Percentiles rank a stretch among this genome's conserved stretches.
phyloP scores from a whole-genome alignment of 257 asterid species.

The Penstemon eatonii region DNA sequence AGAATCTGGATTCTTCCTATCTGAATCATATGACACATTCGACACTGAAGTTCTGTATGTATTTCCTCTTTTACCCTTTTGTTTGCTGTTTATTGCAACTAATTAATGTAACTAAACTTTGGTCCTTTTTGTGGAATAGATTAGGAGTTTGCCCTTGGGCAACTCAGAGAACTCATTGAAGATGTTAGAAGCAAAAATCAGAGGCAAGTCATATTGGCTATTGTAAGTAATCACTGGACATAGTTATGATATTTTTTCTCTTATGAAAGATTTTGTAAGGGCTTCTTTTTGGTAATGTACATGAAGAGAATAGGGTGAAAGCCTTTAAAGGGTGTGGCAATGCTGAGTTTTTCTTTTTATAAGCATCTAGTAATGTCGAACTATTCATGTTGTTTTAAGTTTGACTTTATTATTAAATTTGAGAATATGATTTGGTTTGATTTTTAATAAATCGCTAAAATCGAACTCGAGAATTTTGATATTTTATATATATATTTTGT shows the following conservation, averaged over 20 bases:
- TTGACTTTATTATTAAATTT: background rate
- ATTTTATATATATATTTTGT: too few species aligned
- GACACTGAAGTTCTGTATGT: slow-evolving; percentile 24
- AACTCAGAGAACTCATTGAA: slow-evolving; percentile 17
- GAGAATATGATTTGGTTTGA: background rate
- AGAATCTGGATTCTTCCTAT: slow-evolving; percentile 27
- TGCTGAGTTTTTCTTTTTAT: background rate
- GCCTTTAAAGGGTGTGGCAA: background rate
- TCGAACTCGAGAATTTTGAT: too few species aligned
- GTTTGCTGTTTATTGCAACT: background rate
- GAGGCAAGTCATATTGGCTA: slow-evolving; percentile 56
- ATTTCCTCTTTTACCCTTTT: slow-evolving; percentile 3
- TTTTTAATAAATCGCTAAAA: background rate
- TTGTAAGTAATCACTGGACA: slow-evolving; percentile 24
- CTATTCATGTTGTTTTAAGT: background rate
- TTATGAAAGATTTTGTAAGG: background rate
- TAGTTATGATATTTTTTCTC: slow-evolving; percentile 10
- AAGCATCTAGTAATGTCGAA: background rate
- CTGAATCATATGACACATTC: slow-evolving; percentile 25
- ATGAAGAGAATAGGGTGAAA: background rate
- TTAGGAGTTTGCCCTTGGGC: slow-evolving; percentile 2
- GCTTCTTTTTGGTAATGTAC: slow-evolving; percentile 7
- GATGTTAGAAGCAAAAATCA: slow-evolving; percentile 21
- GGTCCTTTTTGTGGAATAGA: slow-evolving; percentile 27
- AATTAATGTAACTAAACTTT: slow-evolving; percentile 1